phyloP scores from a whole-genome alignment of 371 early-diverging fungal species.

The Lichtheimia ramosa region DNA sequence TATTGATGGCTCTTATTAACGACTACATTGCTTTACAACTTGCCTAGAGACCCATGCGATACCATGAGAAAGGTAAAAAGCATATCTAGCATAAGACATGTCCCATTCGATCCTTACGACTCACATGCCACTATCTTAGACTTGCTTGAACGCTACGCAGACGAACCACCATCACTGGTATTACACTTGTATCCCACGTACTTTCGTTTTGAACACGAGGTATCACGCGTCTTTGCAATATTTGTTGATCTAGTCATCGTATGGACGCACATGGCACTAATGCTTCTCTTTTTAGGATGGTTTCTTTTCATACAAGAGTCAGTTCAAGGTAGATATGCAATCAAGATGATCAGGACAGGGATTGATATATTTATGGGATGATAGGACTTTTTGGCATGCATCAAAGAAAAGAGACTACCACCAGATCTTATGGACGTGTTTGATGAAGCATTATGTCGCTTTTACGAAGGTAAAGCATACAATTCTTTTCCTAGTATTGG shows the following conservation, averaged over 20 bases:
- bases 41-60: slow-evolving; percentile 12
- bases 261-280: no score
- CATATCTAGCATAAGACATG: no score
- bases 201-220: slow-evolving; percentile 68
- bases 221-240: slow-evolving; percentile 10
- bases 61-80: slow-evolving; percentile 18
- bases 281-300: slow-evolving; percentile 40
- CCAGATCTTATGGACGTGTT: slow-evolving; percentile 62
- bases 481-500: neutral
- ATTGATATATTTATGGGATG: neutral
- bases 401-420: slow-evolving; percentile 56
- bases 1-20: neutral
- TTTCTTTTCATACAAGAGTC: slow-evolving; percentile 64
- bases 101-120: no score
- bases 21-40: neutral
- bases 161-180: slow-evolving; percentile 52
- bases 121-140: slow-evolving; percentile 18
- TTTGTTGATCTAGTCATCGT: no score
- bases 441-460: slow-evolving; percentile 57
- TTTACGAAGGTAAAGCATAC: slow-evolving; percentile 49
- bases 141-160: slow-evolving; percentile 40
- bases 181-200: slow-evolving; percentile 63
- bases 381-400: slow-evolving; percentile 57
- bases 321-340: slow-evolving; percentile 53
- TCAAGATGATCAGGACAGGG: neutral